Conservation (phyloP, 176 grass and related monocot genomes). For the Phyllostachys edulis region DNA sequence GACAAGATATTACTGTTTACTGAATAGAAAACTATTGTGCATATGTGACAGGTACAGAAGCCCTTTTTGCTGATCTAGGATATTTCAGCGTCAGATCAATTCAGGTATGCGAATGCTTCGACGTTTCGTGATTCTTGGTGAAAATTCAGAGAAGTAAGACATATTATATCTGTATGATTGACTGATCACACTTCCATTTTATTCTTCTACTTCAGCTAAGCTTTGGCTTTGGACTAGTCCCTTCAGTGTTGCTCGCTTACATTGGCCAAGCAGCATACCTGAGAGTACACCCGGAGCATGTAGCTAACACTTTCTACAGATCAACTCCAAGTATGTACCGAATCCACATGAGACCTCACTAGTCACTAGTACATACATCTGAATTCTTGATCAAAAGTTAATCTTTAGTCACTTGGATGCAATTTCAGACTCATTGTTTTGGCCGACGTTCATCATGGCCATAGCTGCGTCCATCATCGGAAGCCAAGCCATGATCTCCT, state of each 20-base stretch:
- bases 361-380: neutral
- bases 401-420: neutral
- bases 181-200: neutral
- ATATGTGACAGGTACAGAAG: constrained; percentile 44
- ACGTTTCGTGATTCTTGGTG: neutral
- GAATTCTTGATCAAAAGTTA: neutral
- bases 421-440: constrained; percentile 37
- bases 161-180: neutral
- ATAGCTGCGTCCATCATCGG: constrained; percentile 43
- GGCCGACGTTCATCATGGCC: constrained; percentile 47
- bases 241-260: constrained; percentile 49
- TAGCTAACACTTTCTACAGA: constrained; percentile 54
- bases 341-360: neutral
- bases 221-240: constrained; percentile 33
- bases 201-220: constrained; percentile 18
- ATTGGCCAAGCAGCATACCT: constrained; percentile 58
- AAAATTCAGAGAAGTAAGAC: neutral
- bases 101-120: constrained; percentile 12
- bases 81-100: constrained; percentile 51
- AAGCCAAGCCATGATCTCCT: constrained; percentile 65
- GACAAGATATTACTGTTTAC: neutral
- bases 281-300: constrained; percentile 26
- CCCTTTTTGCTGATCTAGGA: constrained; percentile 55
- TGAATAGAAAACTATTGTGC: constrained; percentile 2
- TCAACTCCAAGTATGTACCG: constrained; percentile 52